A percentile compares a stretch with the other conserved stretches of the same genome.
These are phyloP conservation scores for Aspergillus sp. DNA, from an alignment of 2,329 filamentous ascomycete species.

Conservation along the genomic window DNA sequence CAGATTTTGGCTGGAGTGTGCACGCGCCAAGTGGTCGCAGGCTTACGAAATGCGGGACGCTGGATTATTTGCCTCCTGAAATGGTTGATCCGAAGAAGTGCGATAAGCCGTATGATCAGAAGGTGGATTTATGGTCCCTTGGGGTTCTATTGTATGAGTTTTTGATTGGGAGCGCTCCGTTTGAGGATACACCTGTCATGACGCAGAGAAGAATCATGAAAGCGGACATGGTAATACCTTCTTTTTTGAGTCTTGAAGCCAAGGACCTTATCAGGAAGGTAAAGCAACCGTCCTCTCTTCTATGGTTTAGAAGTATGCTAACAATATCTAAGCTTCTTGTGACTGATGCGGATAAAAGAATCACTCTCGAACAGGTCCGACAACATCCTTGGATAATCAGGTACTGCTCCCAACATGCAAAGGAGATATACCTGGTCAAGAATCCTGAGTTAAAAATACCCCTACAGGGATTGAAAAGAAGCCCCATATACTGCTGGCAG, in stretches of 20 bases:
- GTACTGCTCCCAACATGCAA: background rate
- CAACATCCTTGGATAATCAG: background rate
- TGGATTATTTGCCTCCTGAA: constrained; percentile 10
- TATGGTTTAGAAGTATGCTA: background rate
- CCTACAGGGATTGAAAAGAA: too few relatives aligned
- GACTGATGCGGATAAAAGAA: background rate
- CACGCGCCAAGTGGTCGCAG: constrained; percentile 10
- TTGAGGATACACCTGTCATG: background rate
- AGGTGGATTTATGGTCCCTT: constrained; percentile 9
- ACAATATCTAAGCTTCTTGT: background rate
- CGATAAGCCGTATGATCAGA: constrained; percentile 8
- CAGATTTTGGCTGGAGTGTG: constrained; percentile 13
- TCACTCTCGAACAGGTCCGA: background rate
- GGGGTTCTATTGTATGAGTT: constrained; percentile 11
- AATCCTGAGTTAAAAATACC: too few relatives aligned
- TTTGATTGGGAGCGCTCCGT: background rate
- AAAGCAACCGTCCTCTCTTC: too few relatives aligned
- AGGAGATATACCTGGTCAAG: background rate
- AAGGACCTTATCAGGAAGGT: background rate
- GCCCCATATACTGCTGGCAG: too few relatives aligned
- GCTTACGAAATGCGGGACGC: constrained; percentile 8
- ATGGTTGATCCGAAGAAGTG: constrained; percentile 10
- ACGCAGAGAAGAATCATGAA: background rate
- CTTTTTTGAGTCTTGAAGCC: background rate
- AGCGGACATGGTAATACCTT: background rate